phyloP scores from a whole-genome alignment of 1,284 basidiomycete species.

The Boletus semigastroideus region DNA sequence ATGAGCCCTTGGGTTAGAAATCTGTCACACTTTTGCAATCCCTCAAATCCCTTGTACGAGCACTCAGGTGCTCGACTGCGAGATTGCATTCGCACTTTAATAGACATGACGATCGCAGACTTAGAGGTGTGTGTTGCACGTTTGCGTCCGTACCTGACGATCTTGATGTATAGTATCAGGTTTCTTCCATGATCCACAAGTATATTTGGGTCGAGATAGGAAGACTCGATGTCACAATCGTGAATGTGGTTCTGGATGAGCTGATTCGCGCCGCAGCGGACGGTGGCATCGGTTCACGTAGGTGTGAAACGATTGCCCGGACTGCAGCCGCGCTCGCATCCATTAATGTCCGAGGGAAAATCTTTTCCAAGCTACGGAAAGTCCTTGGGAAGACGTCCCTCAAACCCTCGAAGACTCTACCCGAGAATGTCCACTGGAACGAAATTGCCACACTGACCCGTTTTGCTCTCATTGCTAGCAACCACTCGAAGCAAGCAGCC shows the following conservation, averaged over 20 bases:
- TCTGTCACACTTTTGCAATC: conserved; percentile 68
- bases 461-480: conserved; percentile 69
- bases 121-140: conserved; percentile 50
- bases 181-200: conserved; percentile 66
- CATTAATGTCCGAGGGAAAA: conserved; percentile 73
- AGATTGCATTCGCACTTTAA: conserved; percentile 74
- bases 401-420: conserved; percentile 58
- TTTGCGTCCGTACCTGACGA: not conserved
- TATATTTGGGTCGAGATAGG: conserved; percentile 77
- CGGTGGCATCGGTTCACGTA: conserved; percentile 71
- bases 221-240: conserved; percentile 61
- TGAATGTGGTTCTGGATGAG: conserved; percentile 77
- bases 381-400: conserved; percentile 72
- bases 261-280: conserved; percentile 78
- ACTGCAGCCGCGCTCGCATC: conserved; percentile 75
- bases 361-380: conserved; percentile 78
- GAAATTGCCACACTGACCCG: conserved; percentile 82
- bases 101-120: conserved; percentile 73
- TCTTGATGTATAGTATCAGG: conserved; percentile 40
- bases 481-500: conserved; percentile 60
- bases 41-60: conserved; percentile 64
- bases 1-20: conserved; percentile 87
- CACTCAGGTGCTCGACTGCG: conserved; percentile 69
- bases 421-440: conserved; percentile 77
- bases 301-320: conserved; percentile 76